Percentiles rank a stretch among this genome's conserved stretches.
Evolutionary conservation across 2,329 filamentous ascomycete genomes (phyloP).

Genomic region (Beauveria australis): DNA sequence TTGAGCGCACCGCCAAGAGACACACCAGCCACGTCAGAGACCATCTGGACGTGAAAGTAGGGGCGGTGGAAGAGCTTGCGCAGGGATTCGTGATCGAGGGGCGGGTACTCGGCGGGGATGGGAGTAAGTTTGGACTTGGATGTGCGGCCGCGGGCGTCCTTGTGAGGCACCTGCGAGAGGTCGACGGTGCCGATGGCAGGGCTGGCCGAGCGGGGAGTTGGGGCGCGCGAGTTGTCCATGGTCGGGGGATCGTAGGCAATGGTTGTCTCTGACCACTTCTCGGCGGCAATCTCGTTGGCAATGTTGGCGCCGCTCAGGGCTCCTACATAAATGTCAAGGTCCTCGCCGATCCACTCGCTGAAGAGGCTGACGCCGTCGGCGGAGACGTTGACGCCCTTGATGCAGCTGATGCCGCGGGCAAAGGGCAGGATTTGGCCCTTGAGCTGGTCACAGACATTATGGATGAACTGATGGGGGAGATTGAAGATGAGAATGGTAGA

Average conservation of each 20-base stretch:
- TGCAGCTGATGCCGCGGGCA: constrained; percentile 90
- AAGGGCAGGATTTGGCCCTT: constrained; percentile 85
- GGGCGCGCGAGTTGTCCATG: constrained; percentile 69
- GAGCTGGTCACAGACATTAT: constrained; percentile 73
- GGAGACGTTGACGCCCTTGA: constrained; percentile 93
- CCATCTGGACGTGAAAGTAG: constrained; percentile 95
- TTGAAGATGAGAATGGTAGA: constrained; percentile 94
- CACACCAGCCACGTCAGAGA: constrained; percentile 91
- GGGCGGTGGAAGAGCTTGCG: constrained; percentile 86
- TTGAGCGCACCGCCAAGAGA: constrained; percentile 92
- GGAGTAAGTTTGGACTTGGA: constrained; percentile 65
- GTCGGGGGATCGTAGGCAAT: constrained; percentile 90
- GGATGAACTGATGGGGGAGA: constrained; percentile 92
- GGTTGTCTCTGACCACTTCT: constrained; percentile 96
- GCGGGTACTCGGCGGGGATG: constrained; percentile 73
- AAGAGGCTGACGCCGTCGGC: constrained; percentile 82
- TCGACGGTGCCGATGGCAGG: constrained; percentile 42
- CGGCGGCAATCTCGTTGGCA: constrained; percentile 84
- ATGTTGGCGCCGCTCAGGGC: constrained; percentile 95
- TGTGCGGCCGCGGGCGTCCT: constrained; percentile 57
- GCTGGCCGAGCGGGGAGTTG: constrained; percentile 42
- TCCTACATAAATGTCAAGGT: constrained; percentile 91
- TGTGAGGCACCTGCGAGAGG: constrained; percentile 47
- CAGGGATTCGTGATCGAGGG: constrained; percentile 76
- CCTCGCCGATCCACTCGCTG: constrained; percentile 87